These are phyloP conservation scores for Penicillium italicum DNA, from an alignment of 2,329 filamentous ascomycete species.

Conservation along the genomic window DNA sequence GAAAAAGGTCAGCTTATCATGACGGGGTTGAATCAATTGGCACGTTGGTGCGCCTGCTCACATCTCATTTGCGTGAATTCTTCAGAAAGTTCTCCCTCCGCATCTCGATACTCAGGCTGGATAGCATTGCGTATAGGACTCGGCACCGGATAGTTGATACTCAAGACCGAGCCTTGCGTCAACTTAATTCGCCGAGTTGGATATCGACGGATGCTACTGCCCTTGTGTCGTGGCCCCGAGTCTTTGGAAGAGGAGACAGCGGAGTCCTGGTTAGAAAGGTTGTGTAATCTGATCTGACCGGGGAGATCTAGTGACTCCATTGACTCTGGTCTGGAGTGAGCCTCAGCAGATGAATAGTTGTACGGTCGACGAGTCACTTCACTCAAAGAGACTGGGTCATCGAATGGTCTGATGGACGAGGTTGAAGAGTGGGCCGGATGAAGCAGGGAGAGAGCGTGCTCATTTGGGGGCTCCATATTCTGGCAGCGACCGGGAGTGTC, in stretches of 20 bases:
- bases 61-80: slow-evolving; percentile 19
- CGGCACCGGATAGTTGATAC: slow-evolving; percentile 15
- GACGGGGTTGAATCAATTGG: background rate
- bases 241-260: slow-evolving; percentile 3
- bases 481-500: background rate
- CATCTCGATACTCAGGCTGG: slow-evolving; percentile 12
- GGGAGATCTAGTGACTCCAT: slow-evolving; percentile 1
- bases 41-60: slow-evolving; percentile 1
- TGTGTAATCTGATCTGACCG: slow-evolving; percentile 5
- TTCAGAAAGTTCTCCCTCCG: slow-evolving; percentile 14
- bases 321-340: background rate
- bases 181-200: slow-evolving; percentile 17
- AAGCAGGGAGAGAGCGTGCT: background rate
- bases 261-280: slow-evolving; percentile 2
- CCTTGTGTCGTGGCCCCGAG: slow-evolving; percentile 1
- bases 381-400: background rate
- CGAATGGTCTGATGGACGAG: background rate
- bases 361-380: background rate
- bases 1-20: background rate
- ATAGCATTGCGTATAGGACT: slow-evolving; percentile 17
- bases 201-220: slow-evolving; percentile 9
- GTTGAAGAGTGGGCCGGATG: background rate
- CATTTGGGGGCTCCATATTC: background rate
- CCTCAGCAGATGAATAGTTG: background rate
- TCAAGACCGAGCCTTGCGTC: slow-evolving; percentile 13